Conservation (phyloP, 257 asterid species). For the Linaria vulgaris region DNA sequence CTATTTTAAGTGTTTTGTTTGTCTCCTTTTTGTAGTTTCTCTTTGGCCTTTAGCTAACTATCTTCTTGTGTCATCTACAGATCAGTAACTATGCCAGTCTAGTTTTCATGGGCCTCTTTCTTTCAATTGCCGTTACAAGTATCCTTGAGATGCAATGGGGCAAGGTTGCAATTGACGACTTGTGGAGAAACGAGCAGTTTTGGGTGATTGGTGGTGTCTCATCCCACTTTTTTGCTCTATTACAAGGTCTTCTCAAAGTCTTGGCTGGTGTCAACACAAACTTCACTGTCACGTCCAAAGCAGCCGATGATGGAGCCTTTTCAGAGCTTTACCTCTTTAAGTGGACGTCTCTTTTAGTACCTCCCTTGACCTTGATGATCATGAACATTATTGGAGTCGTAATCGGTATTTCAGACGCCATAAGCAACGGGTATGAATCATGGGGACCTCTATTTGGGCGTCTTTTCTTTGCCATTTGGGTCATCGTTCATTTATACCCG, state of each 20-base stretch:
- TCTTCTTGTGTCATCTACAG: conserved; percentile 38
- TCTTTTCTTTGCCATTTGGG: conserved; percentile 97
- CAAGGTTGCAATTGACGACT: conserved; percentile 75
- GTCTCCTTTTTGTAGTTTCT: not conserved
- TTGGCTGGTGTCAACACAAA: conserved; percentile 85
- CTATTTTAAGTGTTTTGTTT: too few relatives aligned
- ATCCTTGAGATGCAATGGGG: conserved; percentile 96
- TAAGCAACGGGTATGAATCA: conserved; percentile 83
- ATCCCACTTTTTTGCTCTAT: conserved; percentile 80
- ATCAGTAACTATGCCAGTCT: conserved; percentile 92
- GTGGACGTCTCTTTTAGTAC: conserved; percentile 92
- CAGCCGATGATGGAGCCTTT: conserved; percentile 88
- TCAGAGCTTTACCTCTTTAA: conserved; percentile 88
- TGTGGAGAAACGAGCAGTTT: conserved; percentile 99
- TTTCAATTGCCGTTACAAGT: conserved; percentile 80
- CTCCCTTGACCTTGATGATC: conserved; percentile 80
- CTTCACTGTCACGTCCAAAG: conserved; percentile 96
- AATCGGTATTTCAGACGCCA: conserved; percentile 86
- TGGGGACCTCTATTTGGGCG: conserved; percentile 96
- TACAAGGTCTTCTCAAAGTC: conserved; percentile 95
- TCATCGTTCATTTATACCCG: conserved; percentile 86
- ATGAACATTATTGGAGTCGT: conserved; percentile 83
- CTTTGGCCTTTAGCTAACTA: conserved; percentile 1
- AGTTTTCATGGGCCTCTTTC: conserved; percentile 73
- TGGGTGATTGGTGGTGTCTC: conserved; percentile 98